phyloP scores from a whole-genome alignment of 1,139 yeast species.

The Kodamaea fungicola region DNA sequence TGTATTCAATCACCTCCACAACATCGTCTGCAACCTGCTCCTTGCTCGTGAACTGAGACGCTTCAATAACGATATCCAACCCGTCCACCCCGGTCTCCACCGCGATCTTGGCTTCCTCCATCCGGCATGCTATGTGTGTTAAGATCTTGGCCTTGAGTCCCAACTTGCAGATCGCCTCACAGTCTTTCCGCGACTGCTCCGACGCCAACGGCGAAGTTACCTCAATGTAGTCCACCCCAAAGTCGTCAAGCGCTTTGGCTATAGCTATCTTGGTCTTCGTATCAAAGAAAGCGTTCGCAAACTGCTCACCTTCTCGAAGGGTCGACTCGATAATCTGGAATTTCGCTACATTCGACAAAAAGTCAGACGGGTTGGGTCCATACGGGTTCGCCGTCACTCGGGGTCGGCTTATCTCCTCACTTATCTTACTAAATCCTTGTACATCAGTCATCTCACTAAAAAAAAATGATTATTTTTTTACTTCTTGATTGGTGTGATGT shows the following conservation, averaged over 20 bases:
- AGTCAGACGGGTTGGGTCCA: slow-evolving; percentile 60
- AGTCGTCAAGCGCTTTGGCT: slow-evolving; percentile 56
- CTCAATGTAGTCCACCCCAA: slow-evolving; percentile 59
- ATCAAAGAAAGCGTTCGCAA: slow-evolving; percentile 55
- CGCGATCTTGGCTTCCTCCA: slow-evolving; percentile 58
- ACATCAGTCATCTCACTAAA: slow-evolving; percentile 1
- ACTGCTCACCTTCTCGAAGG: slow-evolving; percentile 59
- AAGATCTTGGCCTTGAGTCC: slow-evolving; percentile 54
- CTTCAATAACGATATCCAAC: slow-evolving; percentile 57
- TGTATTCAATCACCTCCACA: slow-evolving; percentile 54
- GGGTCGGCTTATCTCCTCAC: slow-evolving; percentile 7
- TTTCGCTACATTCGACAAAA: slow-evolving; percentile 48
- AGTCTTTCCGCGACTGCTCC: slow-evolving; percentile 53
- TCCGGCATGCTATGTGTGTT: slow-evolving; percentile 58
- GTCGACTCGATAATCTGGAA: slow-evolving; percentile 56
- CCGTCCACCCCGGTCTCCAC: slow-evolving; percentile 62
- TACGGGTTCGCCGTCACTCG: slow-evolving; percentile 38
- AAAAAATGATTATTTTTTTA: too few species aligned
- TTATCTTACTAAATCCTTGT: slow-evolving; percentile 8
- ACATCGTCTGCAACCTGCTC: slow-evolving; percentile 58
- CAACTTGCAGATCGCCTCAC: slow-evolving; percentile 56
- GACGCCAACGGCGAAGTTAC: slow-evolving; percentile 58
- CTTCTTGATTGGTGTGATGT: not conserved
- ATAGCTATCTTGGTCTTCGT: slow-evolving; percentile 54
- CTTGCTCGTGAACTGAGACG: slow-evolving; percentile 52